A percentile compares a stretch with the other conserved stretches of the same genome.
These are phyloP conservation scores for Tubosaeta brunneosetosa DNA, from an alignment of 768 basidiomycete species.

Conservation along the genomic window DNA sequence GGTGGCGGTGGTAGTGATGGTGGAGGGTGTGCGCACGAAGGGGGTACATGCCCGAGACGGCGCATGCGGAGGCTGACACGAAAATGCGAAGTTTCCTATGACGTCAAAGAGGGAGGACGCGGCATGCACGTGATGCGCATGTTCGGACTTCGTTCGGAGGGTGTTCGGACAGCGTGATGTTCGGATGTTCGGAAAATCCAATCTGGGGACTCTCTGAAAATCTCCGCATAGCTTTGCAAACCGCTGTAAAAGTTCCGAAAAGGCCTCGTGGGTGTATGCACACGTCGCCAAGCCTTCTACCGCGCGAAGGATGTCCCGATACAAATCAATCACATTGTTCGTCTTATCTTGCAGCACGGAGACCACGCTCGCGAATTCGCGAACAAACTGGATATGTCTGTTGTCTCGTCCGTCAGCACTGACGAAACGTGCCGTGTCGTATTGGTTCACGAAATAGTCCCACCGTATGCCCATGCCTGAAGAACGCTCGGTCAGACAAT, in stretches of 20 bases:
- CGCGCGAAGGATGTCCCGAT: constrained; percentile 76
- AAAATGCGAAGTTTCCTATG: too few species aligned
- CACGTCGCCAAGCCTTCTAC: constrained; percentile 89
- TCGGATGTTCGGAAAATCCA: too few species aligned
- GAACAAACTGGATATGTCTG: constrained; percentile 88
- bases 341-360: constrained; percentile 96
- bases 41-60: too few species aligned
- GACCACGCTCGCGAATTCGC: constrained; percentile 91
- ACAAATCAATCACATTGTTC: constrained; percentile 87
- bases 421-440: constrained; percentile 75
- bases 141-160: too few species aligned
- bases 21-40: too few species aligned
- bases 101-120: too few species aligned
- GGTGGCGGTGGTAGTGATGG: too few species aligned
- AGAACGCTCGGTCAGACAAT: not conserved
- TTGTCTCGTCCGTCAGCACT: constrained; percentile 76
- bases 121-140: too few species aligned
- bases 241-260: constrained; percentile 76
- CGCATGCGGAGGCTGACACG: too few species aligned
- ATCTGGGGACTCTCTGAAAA: too few species aligned
- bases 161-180: too few species aligned
- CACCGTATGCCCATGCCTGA: constrained; percentile 92
- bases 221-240: too few species aligned
- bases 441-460: constrained; percentile 96
- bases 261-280: constrained; percentile 77